phyloP scores from a whole-genome alignment of 2,329 filamentous ascomycete genomes.

The Colletotrichum lini region DNA sequence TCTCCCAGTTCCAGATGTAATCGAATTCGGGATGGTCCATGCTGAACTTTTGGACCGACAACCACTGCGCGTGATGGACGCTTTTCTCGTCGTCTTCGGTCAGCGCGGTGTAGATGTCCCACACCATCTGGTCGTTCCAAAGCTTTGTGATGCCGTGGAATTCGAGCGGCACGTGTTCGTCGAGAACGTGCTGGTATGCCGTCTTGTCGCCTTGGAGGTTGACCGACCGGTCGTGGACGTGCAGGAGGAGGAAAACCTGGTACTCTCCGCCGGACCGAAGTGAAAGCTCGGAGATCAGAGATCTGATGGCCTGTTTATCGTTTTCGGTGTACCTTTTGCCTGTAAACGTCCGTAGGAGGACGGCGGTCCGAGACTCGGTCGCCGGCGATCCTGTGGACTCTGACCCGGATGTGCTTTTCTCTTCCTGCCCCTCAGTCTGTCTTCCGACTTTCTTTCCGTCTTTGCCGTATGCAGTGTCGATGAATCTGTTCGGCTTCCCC shows the following conservation, averaged over 20 bases:
- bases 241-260: conserved; percentile 83
- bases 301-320: conserved; percentile 83
- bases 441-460: not conserved
- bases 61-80: conserved; percentile 75
- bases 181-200: conserved; percentile 72
- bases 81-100: conserved; percentile 70
- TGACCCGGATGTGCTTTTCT: not conserved
- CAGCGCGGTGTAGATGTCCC: conserved; percentile 82
- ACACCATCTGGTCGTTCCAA: conserved; percentile 82
- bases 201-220: conserved; percentile 71
- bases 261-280: conserved; percentile 85
- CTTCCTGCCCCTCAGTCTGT: not conserved
- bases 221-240: conserved; percentile 76
- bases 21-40: conserved; percentile 85
- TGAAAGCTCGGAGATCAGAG: conserved; percentile 83
- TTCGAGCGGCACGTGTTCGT: conserved; percentile 76
- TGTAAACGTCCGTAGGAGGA: conserved; percentile 83
- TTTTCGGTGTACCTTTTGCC: conserved; percentile 84
- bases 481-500: conserved; percentile 59
- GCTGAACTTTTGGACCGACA: conserved; percentile 82
- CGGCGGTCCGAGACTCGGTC: conserved; percentile 69
- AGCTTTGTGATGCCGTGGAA: conserved; percentile 79
- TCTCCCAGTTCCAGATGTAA: conserved; percentile 90
- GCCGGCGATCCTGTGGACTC: not conserved
- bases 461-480: conserved; percentile 44